These are phyloP conservation scores for Kentomonas sorsogonicus DNA, from an alignment of 208 protist genomes.

Conservation along the genomic window DNA sequence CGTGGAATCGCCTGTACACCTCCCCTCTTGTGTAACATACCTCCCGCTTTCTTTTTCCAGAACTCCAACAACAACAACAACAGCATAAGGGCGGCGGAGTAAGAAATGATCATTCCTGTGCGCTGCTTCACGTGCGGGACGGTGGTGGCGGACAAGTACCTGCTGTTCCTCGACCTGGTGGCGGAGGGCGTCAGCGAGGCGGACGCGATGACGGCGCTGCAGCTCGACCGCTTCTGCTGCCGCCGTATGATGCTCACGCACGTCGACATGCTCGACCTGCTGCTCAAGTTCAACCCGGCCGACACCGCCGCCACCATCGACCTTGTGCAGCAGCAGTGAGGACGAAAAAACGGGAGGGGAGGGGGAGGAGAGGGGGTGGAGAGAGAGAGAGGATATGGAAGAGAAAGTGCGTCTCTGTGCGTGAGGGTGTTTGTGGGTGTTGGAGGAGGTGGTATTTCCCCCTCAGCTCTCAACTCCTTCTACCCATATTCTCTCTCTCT, in stretches of 20 bases:
- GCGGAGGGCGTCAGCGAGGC: conserved; percentile 91
- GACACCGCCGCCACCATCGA: conserved; percentile 62
- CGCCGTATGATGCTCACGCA: conserved; percentile 99
- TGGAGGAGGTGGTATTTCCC: too few species aligned
- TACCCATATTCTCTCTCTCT: too few species aligned
- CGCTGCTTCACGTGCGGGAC: conserved; percentile 99
- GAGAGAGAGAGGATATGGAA: too few species aligned
- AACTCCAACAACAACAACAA: background rate
- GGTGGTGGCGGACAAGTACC: conserved; percentile 98
- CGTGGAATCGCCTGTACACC: too few species aligned
- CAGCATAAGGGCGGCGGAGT: conserved; percentile 5
- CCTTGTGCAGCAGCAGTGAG: background rate
- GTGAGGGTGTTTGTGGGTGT: too few species aligned
- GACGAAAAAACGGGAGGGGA: background rate
- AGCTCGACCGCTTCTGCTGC: conserved; percentile 99
- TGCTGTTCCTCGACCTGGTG: conserved; percentile 93
- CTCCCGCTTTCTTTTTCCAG: conserved; percentile 3
- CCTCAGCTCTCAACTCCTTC: too few species aligned
- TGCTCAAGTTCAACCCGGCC: conserved; percentile 91
- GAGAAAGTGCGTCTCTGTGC: too few species aligned
- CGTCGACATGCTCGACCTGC: conserved; percentile 99
- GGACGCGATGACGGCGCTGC: conserved; percentile 95
- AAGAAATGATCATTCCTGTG: conserved; percentile 99
- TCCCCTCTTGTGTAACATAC: too few species aligned
- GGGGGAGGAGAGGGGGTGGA: too few species aligned